Evolutionary conservation across 352 stramenopile species (phyloP), one percentile per base, ranked within the genome.

Genomic region (Plasmopara muralis): DNA sequence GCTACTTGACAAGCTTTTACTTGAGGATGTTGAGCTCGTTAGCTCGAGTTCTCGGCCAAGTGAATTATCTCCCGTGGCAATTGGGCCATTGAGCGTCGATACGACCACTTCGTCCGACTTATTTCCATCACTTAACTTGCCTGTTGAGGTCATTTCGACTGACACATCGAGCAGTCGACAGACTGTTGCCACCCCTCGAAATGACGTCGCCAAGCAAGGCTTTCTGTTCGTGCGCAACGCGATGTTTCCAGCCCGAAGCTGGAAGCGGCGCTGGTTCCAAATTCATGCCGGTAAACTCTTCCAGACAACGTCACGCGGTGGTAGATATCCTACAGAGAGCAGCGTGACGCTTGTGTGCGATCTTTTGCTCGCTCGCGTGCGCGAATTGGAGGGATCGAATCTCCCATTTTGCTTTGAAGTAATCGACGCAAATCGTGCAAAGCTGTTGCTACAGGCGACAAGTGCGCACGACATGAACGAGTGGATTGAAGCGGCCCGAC

Each of bases 201-300:
- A 59, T 25, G 68, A 60, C 6, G 60, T 83, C 28, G 64, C 79
- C 13, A 92, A 92, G 50, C 83, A 94, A 53, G 83, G 83, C 3
- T 94, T 89, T 60, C 53, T 94, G 13, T 90, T 94, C 30, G 70
- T 92, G n/a, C 83, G 83, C 39, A 91, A 86, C 53, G 70, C 79
- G 4, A 71, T 91, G 52, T 94, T 94, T 59, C 81, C 83, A 31
- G 68, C 81, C 6, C 70, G 83, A 18, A 92, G 76, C 47, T 94
- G 81, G 81, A 94, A 94, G 56, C 74, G 83, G 10, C 71, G 78
- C 4, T 94, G 83, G 83, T 94, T 90, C 60, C 77, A 94, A 49
- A 94, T 94, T 53, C 79, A 92, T 68, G 74, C 66, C 8, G 81
- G 84, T 16, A 94, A 94, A 44, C 60, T 94, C 29, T 94, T 90